Evolutionary conservation across 352 stramenopile species (phyloP).

Genomic region (Phytophthora pistaciae): DNA sequence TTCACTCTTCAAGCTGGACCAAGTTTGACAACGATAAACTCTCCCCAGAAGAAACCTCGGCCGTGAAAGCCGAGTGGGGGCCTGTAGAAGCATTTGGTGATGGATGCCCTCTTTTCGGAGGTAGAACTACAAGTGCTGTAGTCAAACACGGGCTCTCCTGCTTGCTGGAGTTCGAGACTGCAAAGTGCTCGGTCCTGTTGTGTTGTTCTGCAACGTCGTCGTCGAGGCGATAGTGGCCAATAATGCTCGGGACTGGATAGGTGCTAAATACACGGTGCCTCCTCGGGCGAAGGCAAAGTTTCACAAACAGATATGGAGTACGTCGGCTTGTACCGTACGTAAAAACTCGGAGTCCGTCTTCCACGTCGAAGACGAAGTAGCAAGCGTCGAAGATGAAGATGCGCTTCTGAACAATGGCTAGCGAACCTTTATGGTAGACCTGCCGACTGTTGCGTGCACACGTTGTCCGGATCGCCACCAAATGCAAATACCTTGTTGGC

Average conservation of each 20-base stretch:
- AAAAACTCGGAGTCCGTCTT: background rate
- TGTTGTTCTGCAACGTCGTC: background rate
- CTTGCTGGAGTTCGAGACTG: background rate
- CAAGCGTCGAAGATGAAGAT: background rate
- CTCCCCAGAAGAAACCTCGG: background rate
- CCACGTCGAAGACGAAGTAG: background rate
- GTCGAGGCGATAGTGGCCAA: background rate
- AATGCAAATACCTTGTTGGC: conserved; percentile 15
- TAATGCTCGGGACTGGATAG: background rate
- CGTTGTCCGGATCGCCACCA: conserved; percentile 13
- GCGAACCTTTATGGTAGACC: conserved; percentile 9
- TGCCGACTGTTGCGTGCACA: background rate
- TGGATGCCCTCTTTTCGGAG: background rate
- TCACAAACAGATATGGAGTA: background rate
- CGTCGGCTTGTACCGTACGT: background rate
- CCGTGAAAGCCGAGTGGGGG: background rate
- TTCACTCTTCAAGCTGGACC: background rate
- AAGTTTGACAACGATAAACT: background rate
- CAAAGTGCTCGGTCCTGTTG: background rate
- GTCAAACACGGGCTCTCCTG: background rate
- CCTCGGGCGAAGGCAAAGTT: background rate
- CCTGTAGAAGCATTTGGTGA: background rate
- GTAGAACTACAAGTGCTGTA: background rate
- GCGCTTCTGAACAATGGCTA: background rate
- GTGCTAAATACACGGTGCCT: background rate